Percentiles rank a stretch among this genome's conserved stretches.
These are phyloP conservation scores for Clathrus columnatus DNA, from an alignment of 768 basidiomycete genomes.

Conservation along the genomic window DNA sequence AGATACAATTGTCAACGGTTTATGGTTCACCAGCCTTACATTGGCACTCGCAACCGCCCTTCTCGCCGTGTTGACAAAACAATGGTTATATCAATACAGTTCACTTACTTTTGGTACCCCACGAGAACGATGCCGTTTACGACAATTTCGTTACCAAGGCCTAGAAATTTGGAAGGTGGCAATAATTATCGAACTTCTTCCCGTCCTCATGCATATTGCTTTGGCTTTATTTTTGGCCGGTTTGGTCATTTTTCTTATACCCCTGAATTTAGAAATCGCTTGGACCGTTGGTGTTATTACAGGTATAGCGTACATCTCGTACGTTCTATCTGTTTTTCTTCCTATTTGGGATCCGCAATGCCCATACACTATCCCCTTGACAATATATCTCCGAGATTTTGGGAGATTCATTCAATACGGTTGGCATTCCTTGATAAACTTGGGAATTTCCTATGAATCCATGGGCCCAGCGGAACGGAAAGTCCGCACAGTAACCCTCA, in stretches of 20 bases:
- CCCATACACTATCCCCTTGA: background rate
- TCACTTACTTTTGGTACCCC: background rate
- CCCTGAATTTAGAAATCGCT: background rate
- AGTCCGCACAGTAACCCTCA: background rate
- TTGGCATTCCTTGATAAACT: background rate
- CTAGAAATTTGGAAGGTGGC: background rate
- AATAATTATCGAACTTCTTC: background rate
- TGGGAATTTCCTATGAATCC: background rate
- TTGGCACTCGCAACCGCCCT: background rate
- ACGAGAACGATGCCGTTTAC: background rate
- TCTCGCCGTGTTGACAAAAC: background rate
- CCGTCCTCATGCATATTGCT: background rate
- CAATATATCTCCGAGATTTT: background rate
- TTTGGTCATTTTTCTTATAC: background rate
- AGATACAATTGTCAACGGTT: conserved; percentile 9
- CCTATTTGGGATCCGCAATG: background rate
- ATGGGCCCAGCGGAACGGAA: background rate
- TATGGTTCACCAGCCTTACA: conserved; percentile 13
- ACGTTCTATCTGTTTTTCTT: background rate
- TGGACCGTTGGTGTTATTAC: background rate
- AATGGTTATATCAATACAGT: conserved; percentile 13
- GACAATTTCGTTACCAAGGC: background rate
- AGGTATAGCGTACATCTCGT: background rate
- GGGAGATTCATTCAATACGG: background rate
- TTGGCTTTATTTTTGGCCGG: conserved; percentile 2